phyloP scores from a whole-genome alignment of 257 asterid genomes.

The Solanum lycopersicoides region DNA sequence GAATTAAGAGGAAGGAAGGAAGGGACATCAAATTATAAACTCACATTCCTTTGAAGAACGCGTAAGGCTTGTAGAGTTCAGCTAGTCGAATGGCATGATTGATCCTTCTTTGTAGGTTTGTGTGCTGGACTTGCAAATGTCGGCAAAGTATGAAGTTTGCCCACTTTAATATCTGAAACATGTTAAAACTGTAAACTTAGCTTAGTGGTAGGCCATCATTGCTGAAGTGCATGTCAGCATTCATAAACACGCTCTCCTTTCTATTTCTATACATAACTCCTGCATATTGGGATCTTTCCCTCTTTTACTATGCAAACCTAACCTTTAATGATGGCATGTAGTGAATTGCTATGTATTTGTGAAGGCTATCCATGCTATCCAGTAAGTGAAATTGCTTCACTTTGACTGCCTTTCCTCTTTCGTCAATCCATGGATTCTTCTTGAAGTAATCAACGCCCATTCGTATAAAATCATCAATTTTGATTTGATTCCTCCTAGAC shows the following conservation, averaged over 20 bases:
- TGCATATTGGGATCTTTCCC: not conserved
- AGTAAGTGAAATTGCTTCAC: not conserved
- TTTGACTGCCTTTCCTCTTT: slow-evolving; percentile 2
- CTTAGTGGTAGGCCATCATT: not conserved
- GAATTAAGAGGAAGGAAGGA: not conserved
- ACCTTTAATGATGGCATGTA: slow-evolving; percentile 13
- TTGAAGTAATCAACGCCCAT: not conserved
- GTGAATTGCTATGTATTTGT: not conserved
- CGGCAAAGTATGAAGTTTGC: slow-evolving; percentile 1
- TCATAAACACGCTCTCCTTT: not conserved
- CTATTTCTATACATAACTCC: not conserved
- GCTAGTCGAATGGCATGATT: not conserved
- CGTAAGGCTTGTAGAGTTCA: slow-evolving; percentile 1
- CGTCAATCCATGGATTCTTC: not conserved
- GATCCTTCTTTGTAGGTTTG: not conserved
- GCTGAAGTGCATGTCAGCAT: not conserved
- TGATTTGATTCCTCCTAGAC: not conserved
- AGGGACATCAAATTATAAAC: not conserved
- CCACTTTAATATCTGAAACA: slow-evolving; percentile 1
- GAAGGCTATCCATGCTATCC: not conserved
- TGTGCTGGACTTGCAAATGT: not conserved
- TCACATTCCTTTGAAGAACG: slow-evolving; percentile 7
- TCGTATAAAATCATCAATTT: not conserved
- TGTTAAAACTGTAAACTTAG: not conserved
- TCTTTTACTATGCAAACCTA: not conserved